A percentile compares a stretch with the other conserved stretches of the same genome.
Evolutionary conservation across 495 filamentous ascomycete species (phyloP).

Genomic region (Penicillium ucsense): DNA sequence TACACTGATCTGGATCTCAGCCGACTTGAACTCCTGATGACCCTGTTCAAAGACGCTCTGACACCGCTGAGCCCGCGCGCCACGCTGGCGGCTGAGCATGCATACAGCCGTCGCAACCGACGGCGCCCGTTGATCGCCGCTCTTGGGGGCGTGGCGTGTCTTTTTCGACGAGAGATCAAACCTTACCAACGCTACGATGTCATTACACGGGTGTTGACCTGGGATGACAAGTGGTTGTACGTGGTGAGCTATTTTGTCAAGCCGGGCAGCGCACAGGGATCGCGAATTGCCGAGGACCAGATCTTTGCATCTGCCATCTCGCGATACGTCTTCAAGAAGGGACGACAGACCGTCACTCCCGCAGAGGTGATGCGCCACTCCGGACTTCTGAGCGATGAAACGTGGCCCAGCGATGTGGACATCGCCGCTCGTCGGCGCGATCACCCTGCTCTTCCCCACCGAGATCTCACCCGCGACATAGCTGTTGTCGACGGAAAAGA

Average conservation of each 20-base stretch:
- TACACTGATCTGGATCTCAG: slow-evolving; percentile 71
- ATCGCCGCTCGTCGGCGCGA: too few species aligned
- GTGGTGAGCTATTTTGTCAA: slow-evolving; percentile 23
- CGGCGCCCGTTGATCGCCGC: slow-evolving; percentile 32
- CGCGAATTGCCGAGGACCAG: slow-evolving; percentile 1
- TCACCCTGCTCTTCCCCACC: neutral
- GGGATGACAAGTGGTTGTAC: slow-evolving; percentile 69
- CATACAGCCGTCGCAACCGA: slow-evolving; percentile 22
- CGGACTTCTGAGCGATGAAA: neutral
- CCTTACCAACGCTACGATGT: slow-evolving; percentile 64
- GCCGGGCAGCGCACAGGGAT: slow-evolving; percentile 31
- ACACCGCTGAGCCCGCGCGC: slow-evolving; percentile 8
- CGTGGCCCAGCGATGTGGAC: neutral
- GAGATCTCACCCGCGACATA: neutral
- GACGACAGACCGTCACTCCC: slow-evolving; percentile 60
- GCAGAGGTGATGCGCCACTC: slow-evolving; percentile 34
- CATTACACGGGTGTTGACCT: slow-evolving; percentile 56
- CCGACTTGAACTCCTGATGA: slow-evolving; percentile 50
- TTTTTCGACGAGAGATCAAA: slow-evolving; percentile 60
- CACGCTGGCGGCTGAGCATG: neutral
- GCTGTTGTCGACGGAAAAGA: neutral
- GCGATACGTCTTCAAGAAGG: slow-evolving; percentile 69
- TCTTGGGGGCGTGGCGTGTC: slow-evolving; percentile 56
- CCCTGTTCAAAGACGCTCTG: slow-evolving; percentile 31
- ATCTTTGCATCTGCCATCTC: slow-evolving; percentile 22